Percentiles rank a stretch among this genome's conserved stretches.
Evolutionary conservation across 495 filamentous ascomycete species (phyloP).

Genomic region (Penicillium maclennaniae): DNA sequence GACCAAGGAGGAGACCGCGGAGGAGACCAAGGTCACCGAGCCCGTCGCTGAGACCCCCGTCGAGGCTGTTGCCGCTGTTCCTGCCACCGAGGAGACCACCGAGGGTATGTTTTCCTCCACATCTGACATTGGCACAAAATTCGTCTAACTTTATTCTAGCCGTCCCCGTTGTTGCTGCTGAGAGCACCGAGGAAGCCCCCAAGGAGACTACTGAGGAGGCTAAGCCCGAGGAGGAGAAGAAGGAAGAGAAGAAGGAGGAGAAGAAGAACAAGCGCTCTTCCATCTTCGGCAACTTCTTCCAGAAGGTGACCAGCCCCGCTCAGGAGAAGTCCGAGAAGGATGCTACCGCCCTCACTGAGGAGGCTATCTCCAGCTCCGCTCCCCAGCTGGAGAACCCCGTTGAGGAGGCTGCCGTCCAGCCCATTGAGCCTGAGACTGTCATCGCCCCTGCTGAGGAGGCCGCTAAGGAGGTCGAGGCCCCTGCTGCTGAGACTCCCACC

Average conservation of each 20-base stretch:
- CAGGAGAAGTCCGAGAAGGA: conserved; percentile 53
- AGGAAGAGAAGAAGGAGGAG: conserved; percentile 40
- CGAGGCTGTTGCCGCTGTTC: conserved; percentile 23
- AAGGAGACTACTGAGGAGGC: conserved; percentile 18
- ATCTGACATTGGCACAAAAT: too few relatives aligned
- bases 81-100: conserved; percentile 22
- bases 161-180: conserved; percentile 20
- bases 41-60: conserved; percentile 8
- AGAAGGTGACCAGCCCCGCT: conserved; percentile 51
- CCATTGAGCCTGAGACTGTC: conserved; percentile 43
- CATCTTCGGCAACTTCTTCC: conserved; percentile 52
- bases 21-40: conserved; percentile 31
- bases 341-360: conserved; percentile 44
- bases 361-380: conserved; percentile 44
- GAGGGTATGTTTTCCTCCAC: conserved; percentile 19
- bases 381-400: conserved; percentile 51
- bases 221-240: conserved; percentile 25
- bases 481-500: conserved; percentile 30
- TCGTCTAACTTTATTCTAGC: conserved; percentile 11
- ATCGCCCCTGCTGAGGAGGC: conserved; percentile 42
- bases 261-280: conserved; percentile 50
- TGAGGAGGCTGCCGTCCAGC: conserved; percentile 39
- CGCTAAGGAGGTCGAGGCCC: conserved; percentile 38
- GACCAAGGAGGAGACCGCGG: conserved; percentile 40
- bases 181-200: conserved; percentile 22